Percentiles rank a stretch among this genome's conserved stretches.
These are phyloP conservation scores for Gracilariopsis chorda DNA, from an alignment of 23 red algal species.

Conservation along the genomic window DNA sequence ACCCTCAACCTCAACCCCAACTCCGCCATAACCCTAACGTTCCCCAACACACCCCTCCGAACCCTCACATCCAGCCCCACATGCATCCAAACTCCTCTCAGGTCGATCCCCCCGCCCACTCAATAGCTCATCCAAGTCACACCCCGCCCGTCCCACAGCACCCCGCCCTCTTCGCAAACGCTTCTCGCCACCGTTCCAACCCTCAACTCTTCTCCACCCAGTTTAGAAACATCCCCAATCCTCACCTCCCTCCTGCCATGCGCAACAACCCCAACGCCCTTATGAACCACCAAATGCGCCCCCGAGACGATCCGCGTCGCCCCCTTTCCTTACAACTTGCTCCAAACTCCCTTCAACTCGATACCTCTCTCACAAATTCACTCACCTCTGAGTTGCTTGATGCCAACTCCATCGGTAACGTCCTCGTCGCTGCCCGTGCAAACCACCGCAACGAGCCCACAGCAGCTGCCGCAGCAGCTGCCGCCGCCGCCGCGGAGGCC, in stretches of 20 bases:
- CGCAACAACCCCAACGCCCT: background rate
- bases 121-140: background rate
- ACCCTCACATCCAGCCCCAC: background rate
- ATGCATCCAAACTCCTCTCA: slow-evolving; percentile 4
- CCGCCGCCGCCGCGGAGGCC: background rate
- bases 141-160: background rate
- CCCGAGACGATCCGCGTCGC: background rate
- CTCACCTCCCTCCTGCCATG: slow-evolving; percentile 4
- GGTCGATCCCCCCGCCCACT: background rate
- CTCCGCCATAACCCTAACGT: background rate
- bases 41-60: background rate
- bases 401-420: background rate
- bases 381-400: background rate
- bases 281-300: background rate
- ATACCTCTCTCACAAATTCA: background rate
- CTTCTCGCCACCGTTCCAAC: background rate
- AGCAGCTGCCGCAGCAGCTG: background rate
- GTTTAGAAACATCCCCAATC: background rate
- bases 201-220: background rate
- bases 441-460: background rate
- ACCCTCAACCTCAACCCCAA: background rate
- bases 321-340: background rate
- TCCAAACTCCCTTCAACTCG: background rate
- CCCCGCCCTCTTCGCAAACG: background rate
- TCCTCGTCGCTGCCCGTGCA: background rate